phyloP scores from a whole-genome alignment of 768 basidiomycete genomes.

The Tricholomella constricta region DNA sequence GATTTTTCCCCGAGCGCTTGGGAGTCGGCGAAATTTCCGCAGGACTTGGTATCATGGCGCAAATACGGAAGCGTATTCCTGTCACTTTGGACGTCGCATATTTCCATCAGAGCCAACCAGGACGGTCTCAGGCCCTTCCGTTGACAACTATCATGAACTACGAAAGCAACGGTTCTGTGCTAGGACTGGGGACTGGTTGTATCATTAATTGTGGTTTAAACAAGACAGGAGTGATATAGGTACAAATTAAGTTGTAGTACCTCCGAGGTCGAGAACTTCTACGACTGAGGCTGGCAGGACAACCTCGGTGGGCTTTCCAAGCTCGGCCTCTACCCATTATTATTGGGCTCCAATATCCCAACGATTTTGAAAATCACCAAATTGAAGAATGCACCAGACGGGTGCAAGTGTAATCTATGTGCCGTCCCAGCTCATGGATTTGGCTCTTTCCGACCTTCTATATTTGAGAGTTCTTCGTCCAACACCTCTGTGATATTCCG shows the following conservation, averaged over 20 bases:
- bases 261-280: not conserved
- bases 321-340: not conserved
- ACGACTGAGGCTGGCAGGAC: not conserved
- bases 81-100: not conserved
- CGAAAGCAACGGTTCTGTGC: not conserved
- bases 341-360: not conserved
- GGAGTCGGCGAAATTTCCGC: no score
- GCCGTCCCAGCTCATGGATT: not conserved
- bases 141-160: not conserved
- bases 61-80: not conserved
- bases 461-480: constrained; percentile 51
- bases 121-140: not conserved
- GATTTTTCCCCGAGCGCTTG: no score
- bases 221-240: constrained; percentile 4
- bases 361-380: not conserved
- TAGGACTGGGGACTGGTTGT: not conserved
- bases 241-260: not conserved
- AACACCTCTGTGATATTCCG: constrained; percentile 68
- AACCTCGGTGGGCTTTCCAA: not conserved
- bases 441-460: constrained; percentile 26
- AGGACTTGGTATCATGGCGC: no score
- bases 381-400: not conserved
- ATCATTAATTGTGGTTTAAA: constrained; percentile 4
- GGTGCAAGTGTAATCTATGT: not conserved
- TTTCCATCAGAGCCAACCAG: constrained; percentile 2